Evolutionary conservation across 306 rosid species (phyloP).

Genomic region (Inga leiocalycina): DNA sequence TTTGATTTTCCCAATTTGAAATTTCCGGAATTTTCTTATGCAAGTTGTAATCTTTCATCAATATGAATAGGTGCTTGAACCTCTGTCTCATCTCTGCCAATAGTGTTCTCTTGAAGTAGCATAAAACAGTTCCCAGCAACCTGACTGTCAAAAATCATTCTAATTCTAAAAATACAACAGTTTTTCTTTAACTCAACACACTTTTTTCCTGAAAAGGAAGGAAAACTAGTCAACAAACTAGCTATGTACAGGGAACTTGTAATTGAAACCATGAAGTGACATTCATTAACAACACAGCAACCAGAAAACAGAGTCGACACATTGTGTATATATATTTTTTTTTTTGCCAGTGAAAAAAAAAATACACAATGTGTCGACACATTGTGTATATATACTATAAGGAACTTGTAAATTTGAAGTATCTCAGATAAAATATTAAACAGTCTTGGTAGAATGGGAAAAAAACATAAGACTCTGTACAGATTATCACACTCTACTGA

Average conservation of each 20-base stretch:
- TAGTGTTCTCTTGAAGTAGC: background rate
- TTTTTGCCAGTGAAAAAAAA: too few species aligned
- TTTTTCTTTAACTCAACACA: background rate
- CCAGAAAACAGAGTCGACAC: background rate
- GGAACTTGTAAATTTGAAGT: background rate
- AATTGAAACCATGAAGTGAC: background rate
- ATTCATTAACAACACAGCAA: background rate
- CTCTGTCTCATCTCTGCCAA: background rate
- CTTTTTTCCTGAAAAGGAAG: background rate
- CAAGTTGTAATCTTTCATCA: slow-evolving; percentile 5
- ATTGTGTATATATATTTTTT: background rate
- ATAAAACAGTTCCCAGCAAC: background rate
- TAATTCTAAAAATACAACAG: background rate
- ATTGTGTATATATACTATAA: background rate
- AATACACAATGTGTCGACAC: too few species aligned
- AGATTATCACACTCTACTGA: slow-evolving; percentile 7
- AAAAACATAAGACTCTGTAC: slow-evolving; percentile 8
- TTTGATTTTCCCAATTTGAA: background rate
- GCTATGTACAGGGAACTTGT: background rate
- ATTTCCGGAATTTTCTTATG: background rate
- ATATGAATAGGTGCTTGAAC: background rate
- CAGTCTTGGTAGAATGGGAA: background rate
- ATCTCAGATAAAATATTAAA: background rate
- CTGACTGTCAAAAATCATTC: background rate
- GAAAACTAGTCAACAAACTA: background rate